Evolutionary conservation across 1,284 basidiomycete genomes (phyloP), one percentile per base, ranked within the genome.

Genomic region (Hortiboletus rubellus): DNA sequence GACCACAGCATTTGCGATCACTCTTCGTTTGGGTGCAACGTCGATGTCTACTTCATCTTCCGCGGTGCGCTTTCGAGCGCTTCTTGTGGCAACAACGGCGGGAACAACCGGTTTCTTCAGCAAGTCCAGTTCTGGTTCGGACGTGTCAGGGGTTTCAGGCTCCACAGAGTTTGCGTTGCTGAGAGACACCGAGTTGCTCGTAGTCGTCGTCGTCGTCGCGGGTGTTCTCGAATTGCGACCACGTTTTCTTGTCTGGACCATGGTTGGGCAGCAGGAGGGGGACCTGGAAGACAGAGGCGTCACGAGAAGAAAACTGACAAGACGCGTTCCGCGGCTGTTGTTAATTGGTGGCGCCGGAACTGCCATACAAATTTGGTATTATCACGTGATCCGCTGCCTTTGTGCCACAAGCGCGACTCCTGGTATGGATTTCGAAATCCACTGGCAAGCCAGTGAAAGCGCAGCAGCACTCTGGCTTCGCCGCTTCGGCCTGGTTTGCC

Each of bases 1-100:
- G 65, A 77, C 85, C 31, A 75, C 77, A 56, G 67, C 62, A 46
- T 74, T 72, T 44, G 68, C 64, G 18, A 75, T 57, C 33, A 68
- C 72, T 61, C 82, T 76, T 51, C 82, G 79, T 66, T 85, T 87
- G 11, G 61, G 46, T 5, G 68, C 31, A 37, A 62, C 18, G 27
- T 60, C 42, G 36, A 58, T 47, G 22, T 68, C 67, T 31, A 59
- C 66, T 30, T 69, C 70, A 22, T 70, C 69, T 46, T 72, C 67
- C 22, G 65, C 67, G 11, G 60, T 63, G 46, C 74, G 74, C 55
- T 77, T 78, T 63, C 69, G 58, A 45, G 59, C 22, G 46, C 44
- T 60, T 53, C 63, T 63, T 30, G 58, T 61, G 37, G 49, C 6
- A 8, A 52, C n/a, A 43, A 57, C 46, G 18, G 54, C 38, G 9